These are phyloP conservation scores for Teratosphaeria nubilosa DNA, from an alignment of 2,329 filamentous ascomycete genomes.

Conservation along the genomic window DNA sequence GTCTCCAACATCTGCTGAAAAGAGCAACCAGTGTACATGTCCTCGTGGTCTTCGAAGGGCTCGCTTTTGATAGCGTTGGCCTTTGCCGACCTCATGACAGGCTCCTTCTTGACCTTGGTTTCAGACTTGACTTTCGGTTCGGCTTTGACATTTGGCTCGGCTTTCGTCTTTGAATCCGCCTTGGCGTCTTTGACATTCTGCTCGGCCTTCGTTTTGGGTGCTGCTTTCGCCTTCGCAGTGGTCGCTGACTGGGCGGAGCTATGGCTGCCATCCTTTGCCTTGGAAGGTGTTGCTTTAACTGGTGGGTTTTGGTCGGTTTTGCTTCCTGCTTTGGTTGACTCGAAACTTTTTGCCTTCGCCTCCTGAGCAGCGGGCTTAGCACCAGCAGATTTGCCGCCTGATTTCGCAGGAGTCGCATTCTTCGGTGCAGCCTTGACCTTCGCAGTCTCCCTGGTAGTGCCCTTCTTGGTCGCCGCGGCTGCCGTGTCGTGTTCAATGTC, in stretches of 20 bases:
- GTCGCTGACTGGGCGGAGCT: not conserved
- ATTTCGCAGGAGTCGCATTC: not conserved
- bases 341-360: not conserved
- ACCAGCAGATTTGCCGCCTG: not conserved
- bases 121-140: not conserved
- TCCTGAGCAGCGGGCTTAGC: not conserved
- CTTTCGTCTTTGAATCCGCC: not conserved
- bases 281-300: conserved; percentile 7
- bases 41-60: conserved; percentile 2
- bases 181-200: conserved; percentile 5
- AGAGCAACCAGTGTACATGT: conserved; percentile 12
- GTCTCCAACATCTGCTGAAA: conserved; percentile 1
- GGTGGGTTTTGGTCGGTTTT: conserved; percentile 1
- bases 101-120: conserved; percentile 7
- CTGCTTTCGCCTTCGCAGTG: conserved; percentile 7
- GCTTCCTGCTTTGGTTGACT: not conserved
- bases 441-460: conserved; percentile 3
- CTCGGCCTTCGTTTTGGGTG: conserved; percentile 9
- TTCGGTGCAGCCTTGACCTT: conserved; percentile 2
- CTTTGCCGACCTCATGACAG: not conserved
- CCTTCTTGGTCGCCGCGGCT: conserved; percentile 5
- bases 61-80: not conserved
- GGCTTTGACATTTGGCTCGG: conserved; percentile 5
- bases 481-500: conserved; percentile 15
- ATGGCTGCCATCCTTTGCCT: not conserved